These are phyloP conservation scores for Mucor indicus DNA, from an alignment of 371 early-diverging fungal genomes.

Conservation along the genomic window DNA sequence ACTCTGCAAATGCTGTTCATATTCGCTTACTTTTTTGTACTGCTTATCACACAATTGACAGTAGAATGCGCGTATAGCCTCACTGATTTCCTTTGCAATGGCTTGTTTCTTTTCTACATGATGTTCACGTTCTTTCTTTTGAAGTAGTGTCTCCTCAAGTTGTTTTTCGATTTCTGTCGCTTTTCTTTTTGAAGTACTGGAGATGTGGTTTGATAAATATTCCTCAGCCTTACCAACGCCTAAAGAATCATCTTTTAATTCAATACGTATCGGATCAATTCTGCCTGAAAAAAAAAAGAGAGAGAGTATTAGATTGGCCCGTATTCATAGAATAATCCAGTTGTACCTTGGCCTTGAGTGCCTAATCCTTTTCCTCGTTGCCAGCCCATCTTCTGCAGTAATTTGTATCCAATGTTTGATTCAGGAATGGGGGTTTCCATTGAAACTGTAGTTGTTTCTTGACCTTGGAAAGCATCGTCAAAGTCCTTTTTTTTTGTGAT, in stretches of 20 bases:
- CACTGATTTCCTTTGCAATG: slow-evolving; percentile 57
- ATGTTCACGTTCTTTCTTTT: slow-evolving; percentile 39
- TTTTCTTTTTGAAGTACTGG: slow-evolving; percentile 61
- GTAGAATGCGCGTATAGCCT: slow-evolving; percentile 70
- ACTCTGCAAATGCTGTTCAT: slow-evolving; percentile 72
- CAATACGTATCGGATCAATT: slow-evolving; percentile 65
- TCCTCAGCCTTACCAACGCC: slow-evolving; percentile 68
- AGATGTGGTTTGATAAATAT: slow-evolving; percentile 44
- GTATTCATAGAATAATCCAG: not conserved
- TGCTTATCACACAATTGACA: slow-evolving; percentile 80
- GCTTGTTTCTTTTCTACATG: slow-evolving; percentile 47
- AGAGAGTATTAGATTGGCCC: not conserved
- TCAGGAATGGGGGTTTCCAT: slow-evolving; percentile 58
- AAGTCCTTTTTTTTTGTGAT: too few relatives aligned
- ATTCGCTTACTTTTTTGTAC: slow-evolving; percentile 70
- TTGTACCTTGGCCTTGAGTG: slow-evolving; percentile 36
- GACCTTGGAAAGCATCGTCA: too few relatives aligned
- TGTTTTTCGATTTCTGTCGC: slow-evolving; percentile 60
- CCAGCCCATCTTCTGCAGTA: slow-evolving; percentile 73
- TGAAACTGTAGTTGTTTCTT: slow-evolving; percentile 23
- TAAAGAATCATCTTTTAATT: slow-evolving; percentile 54
- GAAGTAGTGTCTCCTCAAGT: slow-evolving; percentile 61
- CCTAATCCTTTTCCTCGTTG: slow-evolving; percentile 62
- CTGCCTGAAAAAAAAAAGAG: slow-evolving; percentile 42
- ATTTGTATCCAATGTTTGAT: slow-evolving; percentile 58